Conservation (phyloP, 306 rosid species). For the Pachyrhizus erosus region DNA sequence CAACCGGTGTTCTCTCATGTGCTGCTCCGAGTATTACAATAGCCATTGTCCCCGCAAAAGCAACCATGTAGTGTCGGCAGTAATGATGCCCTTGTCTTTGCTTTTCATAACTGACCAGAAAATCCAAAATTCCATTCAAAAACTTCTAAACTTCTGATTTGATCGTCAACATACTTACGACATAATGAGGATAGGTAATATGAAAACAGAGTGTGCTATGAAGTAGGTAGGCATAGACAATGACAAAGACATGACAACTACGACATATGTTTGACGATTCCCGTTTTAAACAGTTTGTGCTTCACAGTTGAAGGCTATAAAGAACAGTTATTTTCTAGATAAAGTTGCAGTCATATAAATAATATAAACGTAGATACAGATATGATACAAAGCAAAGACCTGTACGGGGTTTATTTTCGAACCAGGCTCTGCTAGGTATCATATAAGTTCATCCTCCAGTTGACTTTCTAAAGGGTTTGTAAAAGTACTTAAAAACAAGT, state of each 20-base stretch:
- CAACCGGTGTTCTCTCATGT: not conserved
- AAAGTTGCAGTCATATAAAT: not conserved
- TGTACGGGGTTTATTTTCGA: not conserved
- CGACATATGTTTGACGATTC: not conserved
- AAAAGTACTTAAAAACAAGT: not conserved
- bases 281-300: not conserved
- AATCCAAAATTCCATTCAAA: slow-evolving; percentile 7
- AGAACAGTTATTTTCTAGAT: not conserved
- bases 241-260: slow-evolving; percentile 22
- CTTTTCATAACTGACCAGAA: not conserved
- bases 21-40: not conserved
- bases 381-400: not conserved
- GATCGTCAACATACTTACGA: not conserved
- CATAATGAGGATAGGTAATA: not conserved
- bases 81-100: not conserved
- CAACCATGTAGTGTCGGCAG: slow-evolving; percentile 15
- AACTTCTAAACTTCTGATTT: not conserved
- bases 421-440: not conserved
- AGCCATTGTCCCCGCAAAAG: not conserved
- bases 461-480: not conserved
- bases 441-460: not conserved
- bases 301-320: not conserved
- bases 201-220: slow-evolving; percentile 8
- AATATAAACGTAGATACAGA: too few species aligned
- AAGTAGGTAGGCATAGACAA: not conserved